Conservation (phyloP, 2,329 filamentous ascomycete genomes). For the Westerdykella ornata region DNA sequence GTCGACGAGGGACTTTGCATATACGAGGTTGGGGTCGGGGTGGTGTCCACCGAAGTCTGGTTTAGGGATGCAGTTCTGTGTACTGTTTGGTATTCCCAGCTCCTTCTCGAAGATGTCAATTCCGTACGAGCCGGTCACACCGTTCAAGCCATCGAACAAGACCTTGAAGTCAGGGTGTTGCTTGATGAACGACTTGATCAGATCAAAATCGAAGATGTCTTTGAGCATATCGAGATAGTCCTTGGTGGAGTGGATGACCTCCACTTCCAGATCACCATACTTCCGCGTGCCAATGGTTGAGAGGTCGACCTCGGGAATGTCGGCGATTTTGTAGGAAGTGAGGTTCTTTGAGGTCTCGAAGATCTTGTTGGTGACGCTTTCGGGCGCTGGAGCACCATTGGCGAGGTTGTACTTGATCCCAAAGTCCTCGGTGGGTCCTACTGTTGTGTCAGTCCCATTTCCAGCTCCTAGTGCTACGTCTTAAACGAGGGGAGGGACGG, state of each 20-base stretch:
- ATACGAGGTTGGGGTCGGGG: slow-evolving; percentile 95
- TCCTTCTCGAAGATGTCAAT: slow-evolving; percentile 92
- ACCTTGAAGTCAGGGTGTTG: slow-evolving; percentile 89
- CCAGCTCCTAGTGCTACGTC: neutral
- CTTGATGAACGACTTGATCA: slow-evolving; percentile 91
- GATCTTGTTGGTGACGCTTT: slow-evolving; percentile 97
- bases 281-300: slow-evolving; percentile 72
- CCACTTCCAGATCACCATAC: slow-evolving; percentile 83
- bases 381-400: slow-evolving; percentile 92
- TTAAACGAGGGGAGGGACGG: neutral
- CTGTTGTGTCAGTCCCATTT: neutral
- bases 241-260: slow-evolving; percentile 85
- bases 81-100: slow-evolving; percentile 73
- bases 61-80: slow-evolving; percentile 85
- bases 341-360: slow-evolving; percentile 85
- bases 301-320: slow-evolving; percentile 82
- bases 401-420: slow-evolving; percentile 99
- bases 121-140: slow-evolving; percentile 93
- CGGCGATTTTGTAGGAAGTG: slow-evolving; percentile 83
- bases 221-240: slow-evolving; percentile 96
- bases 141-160: slow-evolving; percentile 88
- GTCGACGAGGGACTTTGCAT: slow-evolving; percentile 90
- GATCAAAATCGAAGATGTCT: slow-evolving; percentile 94
- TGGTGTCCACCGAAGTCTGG: slow-evolving; percentile 97
- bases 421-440: slow-evolving; percentile 89